Evolutionary conservation across 768 basidiomycete genomes (phyloP).

Genomic region (Infundibulicybe gibba): DNA sequence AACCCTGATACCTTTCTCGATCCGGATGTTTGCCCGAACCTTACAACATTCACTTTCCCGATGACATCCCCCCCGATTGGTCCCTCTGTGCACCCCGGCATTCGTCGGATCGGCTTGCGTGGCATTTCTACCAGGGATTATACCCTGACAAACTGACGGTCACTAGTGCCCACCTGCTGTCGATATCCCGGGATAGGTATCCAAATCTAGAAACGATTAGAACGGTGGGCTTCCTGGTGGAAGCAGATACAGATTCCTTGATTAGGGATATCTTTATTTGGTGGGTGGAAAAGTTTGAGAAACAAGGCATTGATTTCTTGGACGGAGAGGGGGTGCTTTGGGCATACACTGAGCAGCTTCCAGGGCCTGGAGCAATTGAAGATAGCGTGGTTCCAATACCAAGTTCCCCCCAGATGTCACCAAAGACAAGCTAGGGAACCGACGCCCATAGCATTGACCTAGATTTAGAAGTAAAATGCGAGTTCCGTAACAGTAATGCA

Average conservation of each 20-base stretch:
- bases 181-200: conserved; percentile 37
- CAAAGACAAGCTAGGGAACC: too few species aligned
- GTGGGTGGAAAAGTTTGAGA: conserved; percentile 52
- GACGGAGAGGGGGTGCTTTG: conserved; percentile 55
- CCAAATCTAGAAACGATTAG: conserved; percentile 43
- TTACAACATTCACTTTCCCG: conserved; percentile 40
- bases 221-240: conserved; percentile 45
- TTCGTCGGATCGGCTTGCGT: conserved; percentile 46
- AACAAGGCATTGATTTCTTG: conserved; percentile 43
- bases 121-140: conserved; percentile 37
- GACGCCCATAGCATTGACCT: too few species aligned
- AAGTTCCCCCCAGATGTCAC: too few species aligned
- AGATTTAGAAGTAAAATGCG: too few species aligned
- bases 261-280: conserved; percentile 49
- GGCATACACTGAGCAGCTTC: conserved; percentile 32
- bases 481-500: too few species aligned
- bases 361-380: too few species aligned
- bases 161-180: conserved; percentile 36
- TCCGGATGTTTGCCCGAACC: conserved; percentile 38
- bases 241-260: conserved; percentile 35
- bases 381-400: too few species aligned
- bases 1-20: conserved; percentile 40
- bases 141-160: conserved; percentile 36
- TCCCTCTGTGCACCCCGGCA: conserved; percentile 24
- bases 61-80: conserved; percentile 26